Evolutionary conservation across 192 early-diverging fungal genomes (phyloP), one percentile per base, ranked within the genome.

Genomic region (Paraglomus brasilianum): DNA sequence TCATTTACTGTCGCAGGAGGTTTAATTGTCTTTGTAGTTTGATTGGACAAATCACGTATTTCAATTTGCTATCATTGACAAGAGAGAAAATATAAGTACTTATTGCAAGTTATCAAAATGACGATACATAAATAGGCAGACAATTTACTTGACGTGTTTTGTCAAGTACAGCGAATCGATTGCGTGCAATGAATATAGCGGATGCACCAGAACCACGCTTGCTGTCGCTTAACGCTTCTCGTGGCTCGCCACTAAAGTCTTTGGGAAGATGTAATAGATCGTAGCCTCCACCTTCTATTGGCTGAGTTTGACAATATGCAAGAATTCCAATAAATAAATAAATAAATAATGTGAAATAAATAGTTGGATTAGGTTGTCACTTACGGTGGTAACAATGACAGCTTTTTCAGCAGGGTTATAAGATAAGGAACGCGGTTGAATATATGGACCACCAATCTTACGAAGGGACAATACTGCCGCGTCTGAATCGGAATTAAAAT

Each of bases 91-190:
- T n/a, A 50, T 17, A 66, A 50, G 44, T 40, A 4, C 14, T 17
- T 4, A 50, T 66, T 8, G 30, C 47, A 13, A 66, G 48, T 14
- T 5, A 14, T 11, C 15, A 50, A 50, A 39, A 66, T 19, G 15
- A 39, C 41, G 30, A 30, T 30, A 30, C 30, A 30, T 50, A 17
- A 39, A 40, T 38, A 19, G 24, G 1, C 30, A 42, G 13, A 50
- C 48, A 30, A 38, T 40, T 21, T 69, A 70, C 75, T 72, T 92
- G 90, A 56, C 78, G 83, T 9, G 83, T 76, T 71, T 93, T 95
- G 75, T 97, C 95, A 45, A 98, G 80, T 5, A 98, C 96, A 14
- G 96, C 97, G 85, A 96, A 97, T 21, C 97, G 87, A 73, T 99
- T 99, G 70, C 97, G 92, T 22, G 93, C 94, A 59, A 95, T 92